Percentiles rank a stretch among this genome's conserved stretches.
Evolutionary conservation across 805 yeast species (phyloP).

Genomic region (Kazachstania kunashirensis): DNA sequence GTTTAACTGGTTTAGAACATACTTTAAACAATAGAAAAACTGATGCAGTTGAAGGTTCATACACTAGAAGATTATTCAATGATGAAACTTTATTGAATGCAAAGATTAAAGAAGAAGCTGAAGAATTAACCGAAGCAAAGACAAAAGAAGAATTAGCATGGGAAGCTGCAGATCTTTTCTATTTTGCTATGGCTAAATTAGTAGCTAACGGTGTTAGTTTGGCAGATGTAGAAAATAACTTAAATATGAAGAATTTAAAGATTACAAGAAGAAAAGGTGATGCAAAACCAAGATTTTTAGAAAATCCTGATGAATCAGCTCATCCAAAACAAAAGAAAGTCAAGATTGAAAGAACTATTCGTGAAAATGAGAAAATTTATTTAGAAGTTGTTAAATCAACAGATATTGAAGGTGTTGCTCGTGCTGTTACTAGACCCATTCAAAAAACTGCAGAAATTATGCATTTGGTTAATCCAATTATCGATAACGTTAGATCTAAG

Average conservation of each 20-base stretch:
- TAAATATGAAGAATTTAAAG: slow-evolving; percentile 74
- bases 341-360: slow-evolving; percentile 10
- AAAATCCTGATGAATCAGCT: slow-evolving; percentile 10
- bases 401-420: slow-evolving; percentile 36
- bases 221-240: slow-evolving; percentile 72
- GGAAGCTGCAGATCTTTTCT: slow-evolving; percentile 93
- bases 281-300: slow-evolving; percentile 73
- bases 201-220: slow-evolving; percentile 70
- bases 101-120: slow-evolving; percentile 91
- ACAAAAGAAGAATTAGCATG: slow-evolving; percentile 66
- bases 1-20: slow-evolving; percentile 54
- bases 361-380: slow-evolving; percentile 12
- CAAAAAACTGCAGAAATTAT: slow-evolving; percentile 88
- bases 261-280: slow-evolving; percentile 92
- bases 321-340: slow-evolving; percentile 13
- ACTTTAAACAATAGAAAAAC: slow-evolving; percentile 51
- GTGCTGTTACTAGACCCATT: slow-evolving; percentile 83
- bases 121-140: slow-evolving; percentile 82
- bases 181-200: slow-evolving; percentile 66
- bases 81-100: slow-evolving; percentile 72
- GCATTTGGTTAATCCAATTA: slow-evolving; percentile 85
- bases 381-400: slow-evolving; percentile 20
- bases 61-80: slow-evolving; percentile 76
- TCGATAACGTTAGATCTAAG: slow-evolving; percentile 58
- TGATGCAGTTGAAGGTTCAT: slow-evolving; percentile 84